phyloP scores from a whole-genome alignment of 192 early-diverging fungal genomes.

The Gaertneriomyces sp. region DNA sequence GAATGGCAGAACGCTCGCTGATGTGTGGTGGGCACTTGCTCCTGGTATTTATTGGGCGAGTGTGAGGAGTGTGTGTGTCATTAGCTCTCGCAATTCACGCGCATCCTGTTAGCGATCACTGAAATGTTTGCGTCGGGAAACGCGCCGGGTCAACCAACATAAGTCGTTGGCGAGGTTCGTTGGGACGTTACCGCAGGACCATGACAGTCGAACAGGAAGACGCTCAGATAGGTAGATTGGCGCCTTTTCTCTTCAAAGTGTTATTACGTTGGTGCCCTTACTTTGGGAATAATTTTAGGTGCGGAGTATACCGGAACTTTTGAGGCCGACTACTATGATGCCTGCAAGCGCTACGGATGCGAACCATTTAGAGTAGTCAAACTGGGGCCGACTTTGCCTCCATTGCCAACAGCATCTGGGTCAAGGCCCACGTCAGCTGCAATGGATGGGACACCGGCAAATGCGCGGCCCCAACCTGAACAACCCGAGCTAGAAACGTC shows the following conservation, averaged over 20 bases:
- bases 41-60: no score
- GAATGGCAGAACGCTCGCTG: no score
- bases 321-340: slow-evolving; percentile 38
- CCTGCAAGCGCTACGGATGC: slow-evolving; percentile 26
- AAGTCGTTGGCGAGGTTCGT: no score
- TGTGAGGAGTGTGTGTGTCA: no score
- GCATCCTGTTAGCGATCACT: no score
- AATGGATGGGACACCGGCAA: no score
- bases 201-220: slow-evolving; percentile 16
- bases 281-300: not conserved
- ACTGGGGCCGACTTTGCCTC: slow-evolving; percentile 39
- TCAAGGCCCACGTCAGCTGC: slow-evolving; percentile 1
- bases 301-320: slow-evolving; percentile 40
- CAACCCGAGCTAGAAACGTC: no score
- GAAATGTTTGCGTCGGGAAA: no score
- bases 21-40: no score
- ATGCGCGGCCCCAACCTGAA: no score
- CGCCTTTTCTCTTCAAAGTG: not conserved
- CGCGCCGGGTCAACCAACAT: no score
- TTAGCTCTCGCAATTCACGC: no score
- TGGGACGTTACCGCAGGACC: not conserved
- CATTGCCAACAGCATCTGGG: slow-evolving; percentile 36
- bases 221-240: not conserved
- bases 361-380: slow-evolving; percentile 33
- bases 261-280: not conserved